phyloP scores from a whole-genome alignment of 257 asterid genomes.

The Plantago elongata region DNA sequence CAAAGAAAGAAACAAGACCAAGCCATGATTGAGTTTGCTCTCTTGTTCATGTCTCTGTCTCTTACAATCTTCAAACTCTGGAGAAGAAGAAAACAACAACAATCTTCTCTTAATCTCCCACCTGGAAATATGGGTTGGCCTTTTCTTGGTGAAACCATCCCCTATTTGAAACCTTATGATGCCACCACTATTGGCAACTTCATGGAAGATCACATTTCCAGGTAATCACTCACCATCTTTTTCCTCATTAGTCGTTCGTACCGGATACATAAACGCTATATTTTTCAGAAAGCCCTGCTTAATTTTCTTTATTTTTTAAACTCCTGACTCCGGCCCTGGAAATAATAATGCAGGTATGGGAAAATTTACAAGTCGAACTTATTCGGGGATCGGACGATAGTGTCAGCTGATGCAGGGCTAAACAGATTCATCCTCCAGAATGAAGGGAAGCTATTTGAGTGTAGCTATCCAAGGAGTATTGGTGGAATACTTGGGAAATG shows the following conservation, averaged over 20 bases:
- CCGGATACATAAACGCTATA: no score
- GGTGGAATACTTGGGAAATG: slow-evolving; percentile 96
- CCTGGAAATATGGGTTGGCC: slow-evolving; percentile 98
- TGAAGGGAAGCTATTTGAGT: slow-evolving; percentile 78
- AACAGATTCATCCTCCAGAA: slow-evolving; percentile 70
- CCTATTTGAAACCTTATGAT: slow-evolving; percentile 66
- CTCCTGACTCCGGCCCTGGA: no score
- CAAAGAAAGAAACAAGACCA: slow-evolving; percentile 38
- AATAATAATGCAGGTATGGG: slow-evolving; percentile 49
- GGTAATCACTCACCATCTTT: slow-evolving; percentile 26
- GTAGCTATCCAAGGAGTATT: slow-evolving; percentile 87
- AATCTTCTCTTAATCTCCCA: slow-evolving; percentile 48
- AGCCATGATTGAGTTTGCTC: slow-evolving; percentile 35
- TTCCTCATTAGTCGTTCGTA: background rate
- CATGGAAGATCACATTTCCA: slow-evolving; percentile 87
- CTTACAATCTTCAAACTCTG: slow-evolving; percentile 30
- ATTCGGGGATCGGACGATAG: slow-evolving; percentile 75
- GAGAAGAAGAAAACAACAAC: slow-evolving; percentile 30
- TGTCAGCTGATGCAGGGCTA: slow-evolving; percentile 82
- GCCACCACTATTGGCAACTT: slow-evolving; percentile 64
- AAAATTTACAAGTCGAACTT: slow-evolving; percentile 80
- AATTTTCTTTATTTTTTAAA: background rate
- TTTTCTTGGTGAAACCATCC: slow-evolving; percentile 77
- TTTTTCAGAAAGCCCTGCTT: no score
- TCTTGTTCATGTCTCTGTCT: slow-evolving; percentile 36